Base-by-base conservation (phyloP, 352 stramenopile genomes). In the Phytophthora melonis region DNA sequence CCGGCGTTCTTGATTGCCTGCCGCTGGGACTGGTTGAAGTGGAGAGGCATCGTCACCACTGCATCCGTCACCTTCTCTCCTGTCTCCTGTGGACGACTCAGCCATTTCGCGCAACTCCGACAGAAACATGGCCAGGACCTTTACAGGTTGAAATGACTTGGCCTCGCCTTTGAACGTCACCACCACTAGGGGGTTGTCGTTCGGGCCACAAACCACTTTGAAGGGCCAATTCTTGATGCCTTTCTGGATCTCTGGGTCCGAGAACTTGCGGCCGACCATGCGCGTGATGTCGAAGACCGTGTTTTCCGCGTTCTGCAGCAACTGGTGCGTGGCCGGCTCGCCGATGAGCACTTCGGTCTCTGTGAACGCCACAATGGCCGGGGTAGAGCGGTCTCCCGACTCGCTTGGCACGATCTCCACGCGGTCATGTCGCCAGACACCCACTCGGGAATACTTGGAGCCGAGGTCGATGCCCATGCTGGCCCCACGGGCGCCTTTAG, bases 61-160 rank as follows among this genome's bases (percentile, higher is more conserved):
- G 16, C 60, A 5, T 52, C n/a, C 47, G 32, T 53, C 27, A 66
- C n/a, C n/a, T 30, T 34, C 32, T 66, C 57, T 4, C 16, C 45
- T 11, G 41, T 66, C 57, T 4, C 16, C 45, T 11, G 41, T 49
- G 52, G n/a, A 32, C 5, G 36, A 5, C 32, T 58, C 32, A 6
- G 52, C 39, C 5, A 43, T 8, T 23, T 53, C 60, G 6, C 60
- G 47, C 1, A 68, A 19, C 14, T 60, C 61, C 10, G 11, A 18
- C 14, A 68, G 21, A 41, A 68, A 16, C 14, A 68, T 54, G 49
- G 19, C 61, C 16, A 68, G 19, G 23, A 68, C 43, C 18, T 68
- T 49, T 19, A 68, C 61, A 43, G 61, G 49, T 2, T 53, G 5
- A 23, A 54, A 43, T 1, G 19, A 32, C 11, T 41, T 68, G 2